Conservation (phyloP, 441 rosid genomes). For the Erodium moschatum region DNA sequence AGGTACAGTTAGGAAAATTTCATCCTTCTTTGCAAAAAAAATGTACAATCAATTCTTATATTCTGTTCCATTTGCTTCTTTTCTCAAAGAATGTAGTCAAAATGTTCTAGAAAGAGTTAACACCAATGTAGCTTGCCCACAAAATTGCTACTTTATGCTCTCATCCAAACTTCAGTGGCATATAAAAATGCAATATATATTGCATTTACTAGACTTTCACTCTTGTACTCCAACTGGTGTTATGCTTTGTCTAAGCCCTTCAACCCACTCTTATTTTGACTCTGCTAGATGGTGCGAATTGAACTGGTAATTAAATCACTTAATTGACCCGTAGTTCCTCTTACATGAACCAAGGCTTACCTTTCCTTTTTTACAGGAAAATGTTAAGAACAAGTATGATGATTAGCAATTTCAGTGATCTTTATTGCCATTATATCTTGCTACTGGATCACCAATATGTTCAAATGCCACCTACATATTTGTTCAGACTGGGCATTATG, state of each 20-base stretch:
- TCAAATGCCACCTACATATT: background rate
- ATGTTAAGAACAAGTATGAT: background rate
- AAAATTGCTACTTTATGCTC: background rate
- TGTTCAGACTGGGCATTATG: background rate
- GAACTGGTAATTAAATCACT: too few relatives aligned
- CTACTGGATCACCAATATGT: background rate
- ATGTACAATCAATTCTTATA: background rate
- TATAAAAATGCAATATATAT: background rate
- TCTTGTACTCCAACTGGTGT: background rate
- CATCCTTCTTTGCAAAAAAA: background rate
- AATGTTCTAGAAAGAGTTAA: background rate
- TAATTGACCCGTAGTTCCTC: background rate
- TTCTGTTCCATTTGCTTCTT: background rate
- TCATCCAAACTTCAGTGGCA: background rate
- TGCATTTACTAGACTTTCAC: constrained; percentile 1
- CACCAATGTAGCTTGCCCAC: background rate
- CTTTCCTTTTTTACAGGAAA: background rate
- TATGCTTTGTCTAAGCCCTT: too few relatives aligned
- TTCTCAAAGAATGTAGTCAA: background rate
- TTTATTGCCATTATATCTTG: background rate
- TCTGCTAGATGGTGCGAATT: too few relatives aligned
- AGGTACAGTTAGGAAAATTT: constrained; percentile 40
- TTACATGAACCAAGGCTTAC: background rate
- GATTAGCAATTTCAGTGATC: background rate
- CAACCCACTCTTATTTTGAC: too few relatives aligned